These are phyloP conservation scores for Fusarium sp. DNA, from an alignment of 2,329 filamentous ascomycete genomes.

Conservation along the genomic window DNA sequence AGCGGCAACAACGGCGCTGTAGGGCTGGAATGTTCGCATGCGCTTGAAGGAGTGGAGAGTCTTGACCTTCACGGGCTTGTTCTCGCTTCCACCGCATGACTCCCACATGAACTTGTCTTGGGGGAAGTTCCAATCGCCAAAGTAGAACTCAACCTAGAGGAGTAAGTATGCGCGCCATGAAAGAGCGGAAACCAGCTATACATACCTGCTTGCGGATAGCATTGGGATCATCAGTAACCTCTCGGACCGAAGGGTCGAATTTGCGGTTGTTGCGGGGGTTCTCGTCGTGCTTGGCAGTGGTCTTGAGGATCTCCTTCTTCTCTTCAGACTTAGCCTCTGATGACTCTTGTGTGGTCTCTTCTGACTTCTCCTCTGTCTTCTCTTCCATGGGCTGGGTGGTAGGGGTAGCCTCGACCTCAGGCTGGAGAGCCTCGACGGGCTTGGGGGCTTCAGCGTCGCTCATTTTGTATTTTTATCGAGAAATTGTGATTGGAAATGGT, in stretches of 20 bases:
- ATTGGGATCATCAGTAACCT: slow-evolving; percentile 79
- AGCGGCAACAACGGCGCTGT: slow-evolving; percentile 83
- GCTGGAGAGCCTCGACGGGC: slow-evolving; percentile 53
- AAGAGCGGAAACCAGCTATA: not conserved
- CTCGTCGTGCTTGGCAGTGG: slow-evolving; percentile 55
- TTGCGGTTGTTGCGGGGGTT: slow-evolving; percentile 70
- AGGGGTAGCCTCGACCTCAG: slow-evolving; percentile 45
- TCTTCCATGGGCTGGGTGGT: slow-evolving; percentile 44
- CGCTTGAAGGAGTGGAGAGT: slow-evolving; percentile 90
- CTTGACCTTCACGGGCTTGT: slow-evolving; percentile 83
- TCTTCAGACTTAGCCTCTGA: slow-evolving; percentile 40
- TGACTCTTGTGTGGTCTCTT: slow-evolving; percentile 46
- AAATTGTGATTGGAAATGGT: slow-evolving; percentile 5
- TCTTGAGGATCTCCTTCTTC: slow-evolving; percentile 57
- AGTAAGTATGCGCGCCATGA: slow-evolving; percentile 6
- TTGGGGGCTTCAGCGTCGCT: slow-evolving; percentile 56
- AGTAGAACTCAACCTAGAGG: slow-evolving; percentile 90
- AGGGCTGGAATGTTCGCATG: slow-evolving; percentile 94
- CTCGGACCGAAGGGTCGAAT: slow-evolving; percentile 74
- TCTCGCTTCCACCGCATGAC: slow-evolving; percentile 79
- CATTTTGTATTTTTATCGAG: slow-evolving; percentile 48
- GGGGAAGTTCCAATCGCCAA: slow-evolving; percentile 89
- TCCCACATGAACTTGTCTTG: slow-evolving; percentile 89
- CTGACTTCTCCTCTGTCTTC: slow-evolving; percentile 43
- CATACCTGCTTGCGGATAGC: slow-evolving; percentile 85